phyloP scores from a whole-genome alignment of 768 basidiomycete species.

The Cystofilobasidium ferigula region DNA sequence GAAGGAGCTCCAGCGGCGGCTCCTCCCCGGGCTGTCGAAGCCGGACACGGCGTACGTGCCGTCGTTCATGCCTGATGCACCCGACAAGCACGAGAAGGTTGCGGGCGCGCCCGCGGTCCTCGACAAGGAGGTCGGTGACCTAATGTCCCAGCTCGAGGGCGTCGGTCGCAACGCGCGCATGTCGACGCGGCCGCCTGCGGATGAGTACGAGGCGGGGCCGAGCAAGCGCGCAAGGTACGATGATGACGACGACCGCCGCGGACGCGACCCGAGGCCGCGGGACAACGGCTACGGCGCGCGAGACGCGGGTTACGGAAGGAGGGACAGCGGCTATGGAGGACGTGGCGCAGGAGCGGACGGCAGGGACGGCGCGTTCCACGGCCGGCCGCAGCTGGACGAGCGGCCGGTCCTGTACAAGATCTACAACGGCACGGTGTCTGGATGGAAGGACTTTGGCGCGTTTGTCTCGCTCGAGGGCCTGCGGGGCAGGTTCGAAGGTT shows the following conservation, averaged over 20 bases:
- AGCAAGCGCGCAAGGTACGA: conserved; percentile 18
- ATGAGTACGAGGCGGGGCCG: conserved; percentile 18
- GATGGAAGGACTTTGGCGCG: conserved; percentile 88
- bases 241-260: conserved; percentile 23
- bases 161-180: conserved; percentile 51
- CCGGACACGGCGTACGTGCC: conserved; percentile 61
- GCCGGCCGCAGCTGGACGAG: conserved; percentile 51
- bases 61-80: conserved; percentile 37
- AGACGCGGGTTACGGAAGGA: conserved; percentile 9
- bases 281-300: conserved; percentile 31
- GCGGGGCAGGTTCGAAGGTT: conserved; percentile 76
- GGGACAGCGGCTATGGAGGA: conserved; percentile 32
- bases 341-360: conserved; percentile 37
- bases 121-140: conserved; percentile 69
- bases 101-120: conserved; percentile 26
- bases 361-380: conserved; percentile 34
- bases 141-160: conserved; percentile 63
- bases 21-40: conserved; percentile 82
- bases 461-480: conserved; percentile 86
- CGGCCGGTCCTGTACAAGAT: conserved; percentile 86
- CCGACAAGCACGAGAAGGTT: conserved; percentile 29
- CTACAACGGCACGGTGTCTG: conserved; percentile 72
- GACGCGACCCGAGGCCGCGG: not conserved
- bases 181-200: conserved; percentile 41
- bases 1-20: conserved; percentile 26